phyloP scores from a whole-genome alignment of 108 stramenopile species.

The Tribonema minus region DNA sequence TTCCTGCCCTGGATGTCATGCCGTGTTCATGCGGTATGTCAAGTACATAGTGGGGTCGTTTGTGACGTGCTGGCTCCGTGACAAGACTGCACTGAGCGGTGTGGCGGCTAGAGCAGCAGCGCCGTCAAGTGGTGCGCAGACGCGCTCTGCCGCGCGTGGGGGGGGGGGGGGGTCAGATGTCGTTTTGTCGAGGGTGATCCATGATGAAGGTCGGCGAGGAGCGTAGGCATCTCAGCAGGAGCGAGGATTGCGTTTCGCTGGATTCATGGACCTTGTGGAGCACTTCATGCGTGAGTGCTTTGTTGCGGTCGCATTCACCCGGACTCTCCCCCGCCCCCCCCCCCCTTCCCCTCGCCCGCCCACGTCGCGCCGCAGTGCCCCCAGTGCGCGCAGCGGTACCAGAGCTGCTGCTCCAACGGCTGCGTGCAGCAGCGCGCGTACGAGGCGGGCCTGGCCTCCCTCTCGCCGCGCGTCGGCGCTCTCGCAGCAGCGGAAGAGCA shows the following conservation, averaged over 20 bases:
- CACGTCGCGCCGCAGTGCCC: neutral
- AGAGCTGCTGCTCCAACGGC: constrained; percentile 2
- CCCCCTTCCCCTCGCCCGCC: neutral
- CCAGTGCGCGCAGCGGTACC: constrained; percentile 9
- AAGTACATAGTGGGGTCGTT: neutral
- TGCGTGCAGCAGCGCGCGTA: constrained; percentile 2
- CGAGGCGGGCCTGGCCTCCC: neutral
- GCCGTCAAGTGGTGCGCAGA: neutral
- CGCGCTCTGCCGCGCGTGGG: neutral
- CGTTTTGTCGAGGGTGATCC: neutral
- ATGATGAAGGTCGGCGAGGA: neutral
- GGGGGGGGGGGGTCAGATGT: neutral
- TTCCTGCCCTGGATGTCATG: neutral
- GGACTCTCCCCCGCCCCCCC: neutral
- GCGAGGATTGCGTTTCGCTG: no score
- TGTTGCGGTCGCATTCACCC: neutral
- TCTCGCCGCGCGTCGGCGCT: neutral
- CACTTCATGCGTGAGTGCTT: neutral
- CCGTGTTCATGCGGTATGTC: neutral
- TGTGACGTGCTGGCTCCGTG: neutral
- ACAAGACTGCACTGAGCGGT: neutral
- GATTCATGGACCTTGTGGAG: neutral
- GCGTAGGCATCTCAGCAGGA: no score
- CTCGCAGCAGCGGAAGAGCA: no score
- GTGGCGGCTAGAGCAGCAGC: neutral